Percentiles rank a stretch among this genome's conserved stretches.
These are phyloP conservation scores for Calonectria naviculata DNA, from an alignment of 2,329 filamentous ascomycete genomes.

Conservation along the genomic window DNA sequence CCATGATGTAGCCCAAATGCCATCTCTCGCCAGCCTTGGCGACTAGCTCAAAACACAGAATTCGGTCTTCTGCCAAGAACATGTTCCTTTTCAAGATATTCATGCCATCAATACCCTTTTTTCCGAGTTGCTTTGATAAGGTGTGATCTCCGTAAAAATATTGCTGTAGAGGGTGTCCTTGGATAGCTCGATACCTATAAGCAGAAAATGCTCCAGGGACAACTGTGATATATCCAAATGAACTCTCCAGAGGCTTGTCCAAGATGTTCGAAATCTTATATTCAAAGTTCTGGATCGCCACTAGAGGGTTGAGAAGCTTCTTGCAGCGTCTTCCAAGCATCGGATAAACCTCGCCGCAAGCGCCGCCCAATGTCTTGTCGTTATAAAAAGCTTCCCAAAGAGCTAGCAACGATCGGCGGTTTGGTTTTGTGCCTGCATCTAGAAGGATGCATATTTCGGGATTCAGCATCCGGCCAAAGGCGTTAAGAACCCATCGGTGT, in stretches of 20 bases:
- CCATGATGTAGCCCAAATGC: conserved; percentile 8
- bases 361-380: conserved; percentile 11
- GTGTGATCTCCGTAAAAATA: conserved; percentile 13
- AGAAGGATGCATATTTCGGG: conserved; percentile 6
- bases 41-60: conserved; percentile 7
- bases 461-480: conserved; percentile 4
- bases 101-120: conserved; percentile 16
- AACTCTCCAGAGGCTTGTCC: conserved; percentile 5
- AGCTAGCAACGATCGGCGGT: not conserved
- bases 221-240: conserved; percentile 4
- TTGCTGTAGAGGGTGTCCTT: conserved; percentile 1
- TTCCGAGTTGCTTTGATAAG: conserved; percentile 2
- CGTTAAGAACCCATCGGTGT: conserved; percentile 10
- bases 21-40: conserved; percentile 1
- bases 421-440: conserved; percentile 9
- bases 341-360: conserved; percentile 8
- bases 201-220: conserved; percentile 10
- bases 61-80: conserved; percentile 11
- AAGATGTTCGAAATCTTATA: conserved; percentile 12
- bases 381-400: conserved; percentile 17
- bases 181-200: conserved; percentile 7
- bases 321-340: not conserved
- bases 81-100: conserved; percentile 14
- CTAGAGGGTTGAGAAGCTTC: conserved; percentile 3
- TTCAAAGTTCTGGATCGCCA: conserved; percentile 14